Percentiles rank a stretch among this genome's conserved stretches.
Conservation (phyloP, 2,329 filamentous ascomycete genomes). For the Aspergillus uvarum region DNA sequence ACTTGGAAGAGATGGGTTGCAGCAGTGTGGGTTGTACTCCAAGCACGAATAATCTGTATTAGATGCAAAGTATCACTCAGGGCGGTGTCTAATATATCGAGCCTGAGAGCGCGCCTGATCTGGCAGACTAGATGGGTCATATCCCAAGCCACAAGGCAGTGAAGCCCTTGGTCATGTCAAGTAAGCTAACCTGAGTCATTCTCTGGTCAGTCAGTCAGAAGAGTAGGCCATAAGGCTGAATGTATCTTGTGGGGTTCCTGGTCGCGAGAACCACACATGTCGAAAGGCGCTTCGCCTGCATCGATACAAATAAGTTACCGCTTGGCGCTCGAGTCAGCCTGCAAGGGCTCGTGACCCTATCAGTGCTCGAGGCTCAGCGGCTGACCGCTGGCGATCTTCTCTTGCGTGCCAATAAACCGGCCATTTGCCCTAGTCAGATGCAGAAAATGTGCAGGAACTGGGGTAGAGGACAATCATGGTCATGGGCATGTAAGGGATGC, state of each 20-base stretch:
- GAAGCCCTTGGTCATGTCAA: constrained; percentile 5
- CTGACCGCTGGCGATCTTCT: constrained; percentile 5
- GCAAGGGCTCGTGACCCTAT: constrained; percentile 20
- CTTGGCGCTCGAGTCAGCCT: constrained; percentile 20
- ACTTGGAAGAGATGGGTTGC: background rate
- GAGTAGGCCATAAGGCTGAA: constrained; percentile 13
- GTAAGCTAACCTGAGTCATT: constrained; percentile 19
- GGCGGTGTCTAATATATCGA: background rate
- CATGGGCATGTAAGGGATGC: background rate
- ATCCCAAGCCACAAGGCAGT: constrained; percentile 20
- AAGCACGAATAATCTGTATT: too few species aligned
- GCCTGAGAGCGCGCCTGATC: constrained; percentile 16
- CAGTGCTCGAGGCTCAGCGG: constrained; percentile 11
- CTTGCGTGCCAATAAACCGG: background rate
- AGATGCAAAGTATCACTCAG: background rate
- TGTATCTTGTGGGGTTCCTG: background rate
- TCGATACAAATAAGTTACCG: constrained; percentile 1
- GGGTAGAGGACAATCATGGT: background rate
- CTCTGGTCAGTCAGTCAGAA: constrained; percentile 17
- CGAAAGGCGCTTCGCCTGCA: constrained; percentile 1
- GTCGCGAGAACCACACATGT: constrained; percentile 4
- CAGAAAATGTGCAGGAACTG: constrained; percentile 1
- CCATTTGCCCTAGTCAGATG: background rate
- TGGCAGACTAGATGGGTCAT: constrained; percentile 1
- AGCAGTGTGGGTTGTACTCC: too few species aligned